Conservation (phyloP, 306 rosid genomes). For the Cucumis sativus region DNA sequence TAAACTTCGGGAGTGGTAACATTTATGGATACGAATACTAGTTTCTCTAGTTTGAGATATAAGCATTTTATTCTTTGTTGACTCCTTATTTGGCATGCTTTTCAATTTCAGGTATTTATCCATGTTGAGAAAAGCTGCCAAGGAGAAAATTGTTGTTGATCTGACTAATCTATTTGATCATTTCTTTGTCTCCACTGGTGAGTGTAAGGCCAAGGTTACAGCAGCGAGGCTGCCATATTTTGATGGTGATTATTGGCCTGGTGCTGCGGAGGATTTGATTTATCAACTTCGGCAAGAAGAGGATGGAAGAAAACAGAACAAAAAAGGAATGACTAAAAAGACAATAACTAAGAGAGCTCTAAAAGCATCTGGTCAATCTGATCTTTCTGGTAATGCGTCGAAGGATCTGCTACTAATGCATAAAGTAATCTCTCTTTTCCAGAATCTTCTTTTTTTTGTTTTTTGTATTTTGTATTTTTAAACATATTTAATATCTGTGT, state of each 20-base stretch:
- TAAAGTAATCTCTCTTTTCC: constrained; percentile 47
- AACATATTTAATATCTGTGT: background rate
- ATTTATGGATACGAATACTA: constrained; percentile 2
- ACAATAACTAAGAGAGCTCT: constrained; percentile 84
- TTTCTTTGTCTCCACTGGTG: constrained; percentile 77
- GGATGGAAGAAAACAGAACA: constrained; percentile 87
- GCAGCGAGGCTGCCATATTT: constrained; percentile 96
- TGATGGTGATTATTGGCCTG: constrained; percentile 99
- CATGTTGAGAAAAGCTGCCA: constrained; percentile 87
- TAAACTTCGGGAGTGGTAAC: constrained; percentile 95
- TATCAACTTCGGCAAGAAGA: constrained; percentile 93
- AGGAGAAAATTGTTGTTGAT: constrained; percentile 72
- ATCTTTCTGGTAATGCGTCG: constrained; percentile 86
- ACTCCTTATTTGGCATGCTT: constrained; percentile 15
- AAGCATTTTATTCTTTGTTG: constrained; percentile 10
- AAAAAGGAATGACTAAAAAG: constrained; percentile 80
- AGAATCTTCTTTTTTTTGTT: background rate
- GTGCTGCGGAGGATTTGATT: constrained; percentile 97
- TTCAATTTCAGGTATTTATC: constrained; percentile 60
- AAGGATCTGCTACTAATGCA: constrained; percentile 97
- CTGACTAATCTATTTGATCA: constrained; percentile 88
- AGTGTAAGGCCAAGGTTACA: constrained; percentile 82
- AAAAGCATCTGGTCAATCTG: constrained; percentile 91
- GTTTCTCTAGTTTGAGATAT: background rate
- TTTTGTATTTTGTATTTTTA: background rate